Base-by-base conservation (phyloP, 495 filamentous ascomycete genomes). In the Coniosporium apollinis region DNA sequence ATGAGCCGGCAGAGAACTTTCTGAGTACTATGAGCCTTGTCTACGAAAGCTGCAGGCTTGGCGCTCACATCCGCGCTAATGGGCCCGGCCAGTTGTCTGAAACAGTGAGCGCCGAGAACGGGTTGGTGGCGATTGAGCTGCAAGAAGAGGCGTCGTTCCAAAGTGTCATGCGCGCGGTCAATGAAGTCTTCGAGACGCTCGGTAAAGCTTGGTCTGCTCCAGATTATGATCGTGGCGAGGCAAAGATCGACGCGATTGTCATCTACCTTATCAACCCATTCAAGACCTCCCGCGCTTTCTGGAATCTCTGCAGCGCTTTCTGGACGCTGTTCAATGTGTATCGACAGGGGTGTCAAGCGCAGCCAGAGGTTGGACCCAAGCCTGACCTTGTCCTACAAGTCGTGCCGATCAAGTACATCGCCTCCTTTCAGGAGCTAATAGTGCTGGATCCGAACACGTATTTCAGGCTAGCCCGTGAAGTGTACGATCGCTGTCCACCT, bases 191-290 rank as follows among this genome's bases (percentile, higher is more conserved):
- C n/a, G n/a, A n/a, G n/a, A n/a, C 33, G 34, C 48, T 77, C 3
- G 51, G 62, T 4, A n/a, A n/a, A n/a, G n/a, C n/a, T n/a, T n/a
- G n/a, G n/a, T n/a, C n/a, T n/a, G n/a, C n/a, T n/a, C n/a, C n/a
- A n/a, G n/a, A n/a, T n/a, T n/a, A n/a, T n/a, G n/a, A n/a, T n/a
- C n/a, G n/a, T n/a, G n/a, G n/a, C n/a, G n/a, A n/a, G n/a, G n/a
- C n/a, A n/a, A n/a, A n/a, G n/a, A n/a, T n/a, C n/a, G n/a, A n/a
- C n/a, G n/a, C 53, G 3, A 71, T 80, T 31, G 82, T 94, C 13
- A 61, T 94, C n/a, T 93, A 84, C 49, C 75, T 93, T 26, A 59
- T 93, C 30, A 84, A 94, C 47, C 73, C 76, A 0, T 79, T 82
- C 25, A 60, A 70, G 4, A 60, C 70, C 34, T 59, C 74, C 11